Base-by-base conservation (phyloP, 495 filamentous ascomycete species). In the Lepraria neglecta region DNA sequence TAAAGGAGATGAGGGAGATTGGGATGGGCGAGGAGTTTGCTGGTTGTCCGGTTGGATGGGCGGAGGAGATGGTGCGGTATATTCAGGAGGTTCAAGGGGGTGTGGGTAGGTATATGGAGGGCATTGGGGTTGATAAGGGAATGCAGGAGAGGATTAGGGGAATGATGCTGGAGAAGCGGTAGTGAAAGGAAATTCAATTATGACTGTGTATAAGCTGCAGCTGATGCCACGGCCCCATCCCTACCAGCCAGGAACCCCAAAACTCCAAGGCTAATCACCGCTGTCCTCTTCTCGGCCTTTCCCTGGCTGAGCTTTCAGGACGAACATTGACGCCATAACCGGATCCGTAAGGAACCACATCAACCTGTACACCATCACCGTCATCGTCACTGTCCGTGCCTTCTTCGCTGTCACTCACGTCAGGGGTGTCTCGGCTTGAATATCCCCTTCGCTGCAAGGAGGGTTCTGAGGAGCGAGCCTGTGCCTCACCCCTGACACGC, bases 1-100 rank as follows among this genome's bases (percentile, higher is more conserved):
- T 92, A 63, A 72, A 72, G 53, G 90, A 94, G 74, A 85, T 94
- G 58, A 65, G 75, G 11, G 75, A 78, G 28, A 78, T 92, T 54
- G 88, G 90, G 0, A 70, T 96, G 27, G 73, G 80, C 1, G 82
- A 85, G 47, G 81, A 83, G 0, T 96, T 89, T 77, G 85, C 81
- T 4, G 76, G 75, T 31, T 85, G 84, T 68, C 80, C 86, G 6
- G 67, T 65, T 0, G 78, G 77, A 3, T 84, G 89, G 66, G 81
- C 86, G 10, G 47, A 61, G 24, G 69, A 71, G 47, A 74, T 88
- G 1, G 67, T 70, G 9, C 57, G 44, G 14, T 80, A 85, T 68
- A 63, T 94, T 24, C 65, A 79, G 2, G 60, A 68, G 15, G 75
- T 69, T 59, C 87, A 87, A 72, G 85, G 85, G 0, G 82, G 86